Conservation (phyloP, 1,139 yeast species). For the Magnusiomyces suaveolens region DNA sequence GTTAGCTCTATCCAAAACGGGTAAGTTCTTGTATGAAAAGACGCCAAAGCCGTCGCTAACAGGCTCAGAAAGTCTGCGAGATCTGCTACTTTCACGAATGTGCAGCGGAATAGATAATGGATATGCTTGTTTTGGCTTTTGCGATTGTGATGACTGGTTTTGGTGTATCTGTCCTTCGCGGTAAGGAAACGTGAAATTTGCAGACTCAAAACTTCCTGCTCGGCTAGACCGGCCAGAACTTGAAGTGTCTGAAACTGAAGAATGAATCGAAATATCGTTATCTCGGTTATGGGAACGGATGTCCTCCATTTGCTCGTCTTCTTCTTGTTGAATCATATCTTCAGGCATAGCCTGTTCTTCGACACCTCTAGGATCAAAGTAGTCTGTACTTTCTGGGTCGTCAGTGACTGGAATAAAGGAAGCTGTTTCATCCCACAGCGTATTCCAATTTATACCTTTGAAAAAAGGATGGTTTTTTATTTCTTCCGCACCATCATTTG, state of each 20-base stretch:
- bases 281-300: slow-evolving; percentile 1
- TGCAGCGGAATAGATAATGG: slow-evolving; percentile 47
- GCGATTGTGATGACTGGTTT: not conserved
- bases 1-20: slow-evolving; percentile 87
- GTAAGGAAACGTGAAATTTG: slow-evolving; percentile 7
- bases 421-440: slow-evolving; percentile 63
- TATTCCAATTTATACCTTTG: slow-evolving; percentile 61
- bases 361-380: slow-evolving; percentile 89
- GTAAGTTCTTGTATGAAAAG: slow-evolving; percentile 78
- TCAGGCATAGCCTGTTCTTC: slow-evolving; percentile 27
- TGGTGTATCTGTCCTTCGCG: not conserved
- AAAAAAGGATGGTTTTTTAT: slow-evolving; percentile 74
- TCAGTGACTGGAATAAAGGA: slow-evolving; percentile 74
- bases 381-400: slow-evolving; percentile 82
- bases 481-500: slow-evolving; percentile 58
- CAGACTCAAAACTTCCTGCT: slow-evolving; percentile 15
- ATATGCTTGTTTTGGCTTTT: slow-evolving; percentile 2
- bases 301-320: slow-evolving; percentile 24
- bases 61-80: slow-evolving; percentile 52
- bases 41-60: slow-evolving; percentile 72
- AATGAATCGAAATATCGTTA: slow-evolving; percentile 5
- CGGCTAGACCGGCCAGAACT: slow-evolving; percentile 15
- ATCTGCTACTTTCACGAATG: slow-evolving; percentile 57
- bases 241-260: slow-evolving; percentile 9
- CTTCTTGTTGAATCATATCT: slow-evolving; percentile 11